A percentile compares a stretch with the other conserved stretches of the same genome.
Evolutionary conservation across 176 grass and related monocot species (phyloP).

Genomic region (Avena atlantica): DNA sequence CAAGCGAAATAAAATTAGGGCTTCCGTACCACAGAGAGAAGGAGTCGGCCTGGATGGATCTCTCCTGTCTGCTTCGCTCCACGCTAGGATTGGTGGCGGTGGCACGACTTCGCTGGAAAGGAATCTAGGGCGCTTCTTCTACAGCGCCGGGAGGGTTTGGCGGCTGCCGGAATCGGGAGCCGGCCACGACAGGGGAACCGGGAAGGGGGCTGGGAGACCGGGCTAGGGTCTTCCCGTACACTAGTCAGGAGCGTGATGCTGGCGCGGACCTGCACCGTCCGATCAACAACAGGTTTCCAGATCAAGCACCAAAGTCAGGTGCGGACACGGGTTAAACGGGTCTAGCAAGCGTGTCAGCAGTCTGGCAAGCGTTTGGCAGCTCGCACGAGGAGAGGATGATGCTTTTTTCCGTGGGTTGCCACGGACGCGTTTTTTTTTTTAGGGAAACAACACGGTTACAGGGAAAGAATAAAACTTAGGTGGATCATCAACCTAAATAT

Average conservation of each 20-base stretch:
- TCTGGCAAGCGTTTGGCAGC: no score
- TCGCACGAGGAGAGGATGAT: no score
- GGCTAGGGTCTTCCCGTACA: no score
- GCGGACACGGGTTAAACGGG: not conserved
- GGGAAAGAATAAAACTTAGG: no score
- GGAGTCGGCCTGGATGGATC: not conserved
- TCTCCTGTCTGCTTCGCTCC: constrained; percentile 1
- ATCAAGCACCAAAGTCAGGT: not conserved
- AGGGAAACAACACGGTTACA: no score
- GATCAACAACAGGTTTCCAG: not conserved
- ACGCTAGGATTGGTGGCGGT: not conserved
- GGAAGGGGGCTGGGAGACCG: no score
- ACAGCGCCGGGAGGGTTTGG: constrained; percentile 6
- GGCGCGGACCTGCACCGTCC: not conserved
- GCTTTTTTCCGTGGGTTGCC: no score
- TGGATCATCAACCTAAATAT: no score
- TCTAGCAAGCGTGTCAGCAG: no score
- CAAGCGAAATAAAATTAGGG: not conserved
- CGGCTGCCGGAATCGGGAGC: not conserved
- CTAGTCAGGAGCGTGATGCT: not conserved
- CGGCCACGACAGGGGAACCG: no score
- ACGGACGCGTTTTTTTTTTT: no score
- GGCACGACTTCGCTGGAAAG: not conserved
- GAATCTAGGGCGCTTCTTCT: not conserved
- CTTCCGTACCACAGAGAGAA: constrained; percentile 17